Conservation (phyloP, 73 alveolate species). For the Chromera velia region DNA sequence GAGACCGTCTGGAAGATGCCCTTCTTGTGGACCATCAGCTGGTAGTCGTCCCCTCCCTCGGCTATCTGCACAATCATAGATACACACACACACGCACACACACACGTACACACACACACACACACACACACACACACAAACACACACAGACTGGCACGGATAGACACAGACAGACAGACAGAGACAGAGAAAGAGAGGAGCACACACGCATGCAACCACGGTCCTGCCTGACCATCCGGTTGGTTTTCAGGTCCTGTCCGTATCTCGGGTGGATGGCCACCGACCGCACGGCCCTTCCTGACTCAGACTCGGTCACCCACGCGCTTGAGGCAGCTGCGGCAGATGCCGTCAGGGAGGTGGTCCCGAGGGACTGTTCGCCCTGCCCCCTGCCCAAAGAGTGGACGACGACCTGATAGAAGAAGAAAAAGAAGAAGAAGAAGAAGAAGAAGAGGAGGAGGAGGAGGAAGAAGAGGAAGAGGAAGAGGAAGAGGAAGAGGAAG, state of each 20-base stretch:
- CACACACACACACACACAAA: neutral
- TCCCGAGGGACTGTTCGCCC: too few species aligned
- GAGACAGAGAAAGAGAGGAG: neutral
- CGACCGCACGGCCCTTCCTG: slow-evolving; percentile 15
- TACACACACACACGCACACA: neutral
- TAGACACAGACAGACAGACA: neutral
- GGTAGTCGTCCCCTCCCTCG: neutral
- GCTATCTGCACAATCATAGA: neutral
- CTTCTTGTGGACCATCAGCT: neutral
- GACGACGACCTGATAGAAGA: too few species aligned
- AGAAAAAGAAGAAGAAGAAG: too few species aligned
- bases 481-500: too few species aligned
- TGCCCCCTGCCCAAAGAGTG: too few species aligned
- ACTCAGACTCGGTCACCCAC: too few species aligned
- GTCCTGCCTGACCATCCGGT: too few species aligned
- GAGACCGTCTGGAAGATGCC: neutral
- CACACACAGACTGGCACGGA: too few species aligned
- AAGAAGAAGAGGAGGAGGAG: too few species aligned
- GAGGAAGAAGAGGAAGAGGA: too few species aligned
- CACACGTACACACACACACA: neutral
- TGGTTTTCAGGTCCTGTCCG: neutral
- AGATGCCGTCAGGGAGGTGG: too few species aligned
- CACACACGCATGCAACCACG: neutral
- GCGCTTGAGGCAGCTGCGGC: too few species aligned
- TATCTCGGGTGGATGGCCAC: slow-evolving; percentile 25